phyloP scores from a whole-genome alignment of 2,329 filamentous ascomycete species.

The Monosporascus sp. region DNA sequence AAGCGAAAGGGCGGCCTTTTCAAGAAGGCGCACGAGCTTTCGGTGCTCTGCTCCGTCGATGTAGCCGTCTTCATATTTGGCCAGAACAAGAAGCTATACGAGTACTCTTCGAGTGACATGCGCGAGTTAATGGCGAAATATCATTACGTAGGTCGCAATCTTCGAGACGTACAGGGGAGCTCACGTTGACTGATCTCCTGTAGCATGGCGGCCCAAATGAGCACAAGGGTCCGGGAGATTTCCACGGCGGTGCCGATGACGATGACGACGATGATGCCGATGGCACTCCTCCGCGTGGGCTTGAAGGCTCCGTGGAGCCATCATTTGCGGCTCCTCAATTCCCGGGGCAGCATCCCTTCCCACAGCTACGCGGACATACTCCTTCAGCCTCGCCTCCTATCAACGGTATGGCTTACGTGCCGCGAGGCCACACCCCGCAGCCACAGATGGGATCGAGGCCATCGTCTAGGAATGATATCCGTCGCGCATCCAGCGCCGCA shows the following conservation, averaged over 20 bases:
- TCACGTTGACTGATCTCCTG: constrained; percentile 6
- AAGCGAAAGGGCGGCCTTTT: constrained; percentile 98
- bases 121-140: constrained; percentile 83
- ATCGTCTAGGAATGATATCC: constrained; percentile 73
- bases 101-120: constrained; percentile 94
- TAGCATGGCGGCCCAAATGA: constrained; percentile 92
- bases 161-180: neutral
- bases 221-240: constrained; percentile 92
- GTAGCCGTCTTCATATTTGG: constrained; percentile 98
- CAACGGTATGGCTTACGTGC: constrained; percentile 67
- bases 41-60: constrained; percentile 95
- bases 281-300: constrained; percentile 66
- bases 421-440: constrained; percentile 76
- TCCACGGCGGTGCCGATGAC: constrained; percentile 81
- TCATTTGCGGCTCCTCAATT: constrained; percentile 67
- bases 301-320: constrained; percentile 42
- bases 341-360: constrained; percentile 65
- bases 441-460: constrained; percentile 71
- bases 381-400: constrained; percentile 88
- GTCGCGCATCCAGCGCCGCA: constrained; percentile 69
- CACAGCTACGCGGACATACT: constrained; percentile 75
- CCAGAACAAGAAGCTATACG: constrained; percentile 97
- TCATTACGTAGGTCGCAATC: constrained; percentile 68
- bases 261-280: constrained; percentile 76
- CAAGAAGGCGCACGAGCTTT: constrained; percentile 98